These are phyloP conservation scores for Chlamydomonas incerta DNA, from an alignment of 139 green algal genomes.

Conservation along the genomic window DNA sequence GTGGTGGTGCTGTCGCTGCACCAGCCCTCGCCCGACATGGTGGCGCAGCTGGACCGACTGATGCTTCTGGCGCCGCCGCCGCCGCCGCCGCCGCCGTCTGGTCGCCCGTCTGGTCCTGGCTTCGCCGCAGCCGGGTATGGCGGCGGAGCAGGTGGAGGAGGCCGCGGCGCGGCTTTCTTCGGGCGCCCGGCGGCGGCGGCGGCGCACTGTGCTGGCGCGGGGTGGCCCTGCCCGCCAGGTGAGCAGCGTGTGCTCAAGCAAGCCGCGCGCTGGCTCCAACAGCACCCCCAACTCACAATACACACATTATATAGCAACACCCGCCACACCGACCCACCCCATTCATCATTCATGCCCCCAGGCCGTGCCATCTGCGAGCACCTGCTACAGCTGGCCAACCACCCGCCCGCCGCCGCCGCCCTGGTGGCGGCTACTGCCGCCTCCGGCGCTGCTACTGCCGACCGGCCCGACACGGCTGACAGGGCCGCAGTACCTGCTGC, in stretches of 20 bases:
- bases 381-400: slow-evolving; percentile 50
- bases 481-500: too few relatives aligned
- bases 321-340: too few relatives aligned
- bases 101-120: too few relatives aligned
- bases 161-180: slow-evolving; percentile 64
- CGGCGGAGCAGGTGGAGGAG: background rate
- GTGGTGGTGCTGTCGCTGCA: slow-evolving; percentile 83
- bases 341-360: too few relatives aligned
- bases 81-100: too few relatives aligned
- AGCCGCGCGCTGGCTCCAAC: too few relatives aligned
- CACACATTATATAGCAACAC: too few relatives aligned
- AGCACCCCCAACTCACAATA: too few relatives aligned
- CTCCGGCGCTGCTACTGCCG: background rate
- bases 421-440: background rate
- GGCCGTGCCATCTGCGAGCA: slow-evolving; percentile 48
- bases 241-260: too few relatives aligned
- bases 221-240: slow-evolving; percentile 48
- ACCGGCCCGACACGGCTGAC: background rate
- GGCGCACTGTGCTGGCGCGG: background rate
- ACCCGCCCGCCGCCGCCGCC: background rate
- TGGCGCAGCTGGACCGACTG: slow-evolving; percentile 68
- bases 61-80: slow-evolving; percentile 65
- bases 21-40: slow-evolving; percentile 80
- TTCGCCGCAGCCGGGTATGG: too few relatives aligned
- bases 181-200: slow-evolving; percentile 35